Evolutionary conservation across 768 basidiomycete species (phyloP).

Genomic region (Tricholoma furcatifolium): DNA sequence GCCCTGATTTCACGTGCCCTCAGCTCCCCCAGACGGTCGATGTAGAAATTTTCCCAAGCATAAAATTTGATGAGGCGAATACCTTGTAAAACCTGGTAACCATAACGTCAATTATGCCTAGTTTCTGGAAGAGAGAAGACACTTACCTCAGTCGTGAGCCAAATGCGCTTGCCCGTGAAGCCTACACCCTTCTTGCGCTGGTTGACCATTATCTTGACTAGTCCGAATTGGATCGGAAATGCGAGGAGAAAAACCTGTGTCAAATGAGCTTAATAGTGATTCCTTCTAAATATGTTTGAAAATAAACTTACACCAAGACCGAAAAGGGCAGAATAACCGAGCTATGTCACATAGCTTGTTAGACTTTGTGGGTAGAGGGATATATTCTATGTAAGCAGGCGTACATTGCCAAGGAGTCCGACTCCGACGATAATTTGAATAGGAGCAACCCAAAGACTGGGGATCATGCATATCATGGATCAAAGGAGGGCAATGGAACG

Average conservation of each 20-base stretch:
- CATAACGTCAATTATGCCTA: neutral
- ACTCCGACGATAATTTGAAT: constrained; percentile 47
- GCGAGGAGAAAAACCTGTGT: constrained; percentile 43
- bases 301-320: constrained; percentile 38
- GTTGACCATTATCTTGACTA: constrained; percentile 40
- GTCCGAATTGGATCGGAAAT: constrained; percentile 44
- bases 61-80: constrained; percentile 62
- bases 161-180: constrained; percentile 52
- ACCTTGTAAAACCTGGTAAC: too few relatives aligned
- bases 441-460: constrained; percentile 31
- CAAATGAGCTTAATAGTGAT: neutral
- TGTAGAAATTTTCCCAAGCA: constrained; percentile 55
- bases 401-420: constrained; percentile 45
- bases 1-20: constrained; percentile 37
- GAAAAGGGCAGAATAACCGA: constrained; percentile 56
- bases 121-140: neutral
- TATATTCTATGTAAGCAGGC: constrained; percentile 5
- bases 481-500: neutral
- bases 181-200: constrained; percentile 45
- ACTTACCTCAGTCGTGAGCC: constrained; percentile 47
- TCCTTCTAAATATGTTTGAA: constrained; percentile 6
- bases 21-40: constrained; percentile 35
- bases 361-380: neutral
- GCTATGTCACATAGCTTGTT: constrained; percentile 19
- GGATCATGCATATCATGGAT: neutral